Evolutionary conservation across 176 grass and related monocot genomes (phyloP).

Genomic region (maize (Zea mays)): Zm-B73-REFERENCE-NAM-5.0 NC_050098.1:184016001-184016500

Average conservation of each 20-base stretch:
- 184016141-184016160: constrained; percentile 21
- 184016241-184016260: neutral
- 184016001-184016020: constrained; percentile 99
- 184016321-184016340: neutral
- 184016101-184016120: constrained; percentile 78
- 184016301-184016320: constrained; percentile 32
- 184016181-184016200: neutral
- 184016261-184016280: constrained; percentile 32
- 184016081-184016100: constrained; percentile 90
- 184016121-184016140: constrained; percentile 19
- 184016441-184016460: constrained; percentile 6
- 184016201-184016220: constrained; percentile 41
- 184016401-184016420: constrained; percentile 18
- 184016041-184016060: constrained; percentile 81
- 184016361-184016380: neutral
- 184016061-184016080: constrained; percentile 89
- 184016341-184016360: neutral
- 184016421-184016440: neutral
- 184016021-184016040: constrained; percentile 93
- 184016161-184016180: constrained; percentile 20
- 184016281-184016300: constrained; percentile 1
- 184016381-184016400: constrained; percentile 38
- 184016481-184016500: neutral
- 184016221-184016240: constrained; percentile 40
- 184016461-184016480: neutral